These are phyloP conservation scores for Tuber calosporum DNA, from an alignment of 495 filamentous ascomycete genomes.

Conservation along the genomic window DNA sequence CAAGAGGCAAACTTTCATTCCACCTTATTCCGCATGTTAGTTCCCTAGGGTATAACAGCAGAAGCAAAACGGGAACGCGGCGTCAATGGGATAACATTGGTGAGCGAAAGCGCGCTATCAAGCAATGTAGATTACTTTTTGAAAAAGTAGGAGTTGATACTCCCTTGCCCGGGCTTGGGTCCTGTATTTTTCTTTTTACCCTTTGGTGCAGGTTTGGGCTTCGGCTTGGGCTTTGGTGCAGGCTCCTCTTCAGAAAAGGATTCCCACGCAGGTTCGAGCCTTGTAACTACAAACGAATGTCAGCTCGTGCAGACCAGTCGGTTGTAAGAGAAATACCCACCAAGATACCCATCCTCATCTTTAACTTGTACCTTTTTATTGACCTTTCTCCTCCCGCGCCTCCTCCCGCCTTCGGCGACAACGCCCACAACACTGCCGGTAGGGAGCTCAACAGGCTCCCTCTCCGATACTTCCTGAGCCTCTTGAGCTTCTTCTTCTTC, in stretches of 20 bases:
- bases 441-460: conserved; percentile 48
- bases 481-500: neutral
- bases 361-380: conserved; percentile 84
- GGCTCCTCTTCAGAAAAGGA: conserved; percentile 93
- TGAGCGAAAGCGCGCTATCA: neutral
- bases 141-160: conserved; percentile 87
- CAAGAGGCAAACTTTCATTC: neutral
- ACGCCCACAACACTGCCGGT: conserved; percentile 45
- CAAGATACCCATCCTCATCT: conserved; percentile 90
- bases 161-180: conserved; percentile 65
- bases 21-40: neutral
- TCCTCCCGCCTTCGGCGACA: conserved; percentile 56
- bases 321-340: conserved; percentile 47
- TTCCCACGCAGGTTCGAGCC: conserved; percentile 83
- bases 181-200: conserved; percentile 61
- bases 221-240: conserved; percentile 52
- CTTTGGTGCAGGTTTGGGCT: conserved; percentile 52
- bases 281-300: conserved; percentile 60
- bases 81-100: neutral
- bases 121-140: conserved; percentile 56
- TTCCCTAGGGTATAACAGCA: neutral
- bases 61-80: neutral
- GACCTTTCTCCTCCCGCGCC: conserved; percentile 71
- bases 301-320: conserved; percentile 15
- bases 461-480: conserved; percentile 48